Base-by-base conservation (phyloP, 2,329 filamentous ascomycete genomes). In the Rasamsonia emersonii region DNA sequence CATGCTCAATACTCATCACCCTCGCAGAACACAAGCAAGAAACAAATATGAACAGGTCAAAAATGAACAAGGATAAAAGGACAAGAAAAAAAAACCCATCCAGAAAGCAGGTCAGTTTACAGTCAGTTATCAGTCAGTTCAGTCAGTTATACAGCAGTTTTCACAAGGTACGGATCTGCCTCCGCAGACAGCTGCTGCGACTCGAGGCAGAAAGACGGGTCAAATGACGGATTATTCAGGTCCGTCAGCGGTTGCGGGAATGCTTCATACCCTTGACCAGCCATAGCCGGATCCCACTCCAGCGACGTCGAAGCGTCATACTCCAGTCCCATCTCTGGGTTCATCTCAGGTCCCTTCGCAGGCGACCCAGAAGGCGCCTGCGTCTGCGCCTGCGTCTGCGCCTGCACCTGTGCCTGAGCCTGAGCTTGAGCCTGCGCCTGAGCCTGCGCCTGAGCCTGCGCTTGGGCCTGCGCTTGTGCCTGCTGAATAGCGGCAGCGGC, bases 101-200 rank as follows among this genome's bases (percentile, higher is more conserved):
- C 21, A 25, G 17, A 33, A 19, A 20, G 29, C 25, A 19, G n/a
- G n/a, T n/a, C n/a, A n/a, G n/a, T n/a, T n/a, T n/a, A 26, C 16
- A 32, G 18, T 17, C 28, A 37, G 30, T 25, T 18, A 42, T 27
- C 32, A 41, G 30, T 28, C 31, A 30, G 43, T 36, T 31, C 35
- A 37, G 42, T 31, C 35, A 37, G 42, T 43, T 49, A 45, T 44
- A 48, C 49, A 42, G 41, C 41, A 38, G 43, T 43, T 59, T 50
- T 54, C 44, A 55, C 47, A 42, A 51, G 49, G 50, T 54, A 60
- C 36, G 53, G 49, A 39, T 56, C 54, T 35, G 55, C 42, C 39
- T 56, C 58, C 31, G 51, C 44, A 33, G 45, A 42, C 23, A 54
- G 33, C 21, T 52, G 42, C 40, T 59, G 54, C 17, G 49, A 43